Evolutionary conservation across 495 filamentous ascomycete species (phyloP).

Genomic region (Penicillium longicatenatum): DNA sequence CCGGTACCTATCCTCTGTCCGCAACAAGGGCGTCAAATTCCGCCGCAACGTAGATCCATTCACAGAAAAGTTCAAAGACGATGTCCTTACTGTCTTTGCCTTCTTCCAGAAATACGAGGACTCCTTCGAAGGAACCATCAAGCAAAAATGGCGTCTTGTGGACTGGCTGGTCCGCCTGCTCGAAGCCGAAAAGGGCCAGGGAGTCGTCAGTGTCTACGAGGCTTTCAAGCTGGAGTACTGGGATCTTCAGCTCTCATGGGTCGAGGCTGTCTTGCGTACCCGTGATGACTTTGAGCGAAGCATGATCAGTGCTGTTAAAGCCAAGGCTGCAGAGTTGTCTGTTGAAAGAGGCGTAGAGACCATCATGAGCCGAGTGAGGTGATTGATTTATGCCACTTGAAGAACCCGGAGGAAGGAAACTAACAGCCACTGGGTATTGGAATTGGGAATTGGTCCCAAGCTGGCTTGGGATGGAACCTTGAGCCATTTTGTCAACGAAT

Average conservation of each 20-base stretch:
- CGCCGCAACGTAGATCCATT: constrained; percentile 73
- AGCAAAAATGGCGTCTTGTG: constrained; percentile 88
- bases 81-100: constrained; percentile 79
- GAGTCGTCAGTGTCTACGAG: constrained; percentile 74
- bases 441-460: constrained; percentile 17
- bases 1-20: constrained; percentile 79
- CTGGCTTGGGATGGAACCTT: constrained; percentile 26
- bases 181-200: constrained; percentile 67
- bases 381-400: neutral
- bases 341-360: constrained; percentile 79
- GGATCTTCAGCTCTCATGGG: constrained; percentile 94
- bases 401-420: neutral
- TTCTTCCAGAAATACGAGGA: constrained; percentile 64
- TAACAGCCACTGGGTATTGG: neutral
- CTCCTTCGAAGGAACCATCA: constrained; percentile 71
- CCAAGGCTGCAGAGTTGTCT: constrained; percentile 78
- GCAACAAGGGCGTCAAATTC: constrained; percentile 91
- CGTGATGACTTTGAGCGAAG: constrained; percentile 92
- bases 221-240: constrained; percentile 83
- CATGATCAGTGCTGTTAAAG: constrained; percentile 86
- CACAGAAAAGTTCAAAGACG: constrained; percentile 87
- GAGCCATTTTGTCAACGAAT: constrained; percentile 8
- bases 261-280: constrained; percentile 85
- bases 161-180: constrained; percentile 77
- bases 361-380: constrained; percentile 88